Base-by-base conservation (phyloP, 305 asterid genomes). In the Solanum hybrid region DNA sequence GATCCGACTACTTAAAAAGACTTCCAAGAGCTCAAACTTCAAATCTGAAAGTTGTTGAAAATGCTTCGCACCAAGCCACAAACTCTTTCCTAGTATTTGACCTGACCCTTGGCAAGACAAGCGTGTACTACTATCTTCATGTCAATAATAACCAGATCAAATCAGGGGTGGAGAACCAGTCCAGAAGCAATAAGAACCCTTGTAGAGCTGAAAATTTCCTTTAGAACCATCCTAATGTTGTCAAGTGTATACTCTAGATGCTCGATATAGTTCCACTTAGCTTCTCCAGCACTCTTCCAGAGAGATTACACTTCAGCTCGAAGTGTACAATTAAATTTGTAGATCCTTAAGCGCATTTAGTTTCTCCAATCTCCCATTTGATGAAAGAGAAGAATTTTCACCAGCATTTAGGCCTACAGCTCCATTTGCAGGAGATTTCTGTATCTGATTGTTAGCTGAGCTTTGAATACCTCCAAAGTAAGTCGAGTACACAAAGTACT, bases 391-490 rank as follows among this genome's bases (percentile, higher is more conserved):
- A 11, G 69, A 79, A 64, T 85, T 78, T 78, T 89, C 91, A 89
- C 91, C 92, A 31, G 92, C 46, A 84, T 77, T 86, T 78, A 92
- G 66, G 91, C 27, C 90, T 91, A 87, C 84, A 42, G 89, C 90
- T 42, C 96, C 98, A 92, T 94, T 96, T 94, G 94, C 96, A 14
- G 94, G 85, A 42, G 77, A 91, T 87, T 89, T 90, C 88, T 88
- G 93, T 16, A 35, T 90, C 91, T 92, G 93, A 84, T 79, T 92
- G 93, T 87, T 46, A 87, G 93, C 89, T 84, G 99, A 96, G 93
- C 99, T 94, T 86, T 46, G 91, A 86, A 89, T 90, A 92, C 99
- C 99, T 91, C 91, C 98, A 71, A 98, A 98, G 92, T 96, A 96
- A 4, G 94, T 92, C 2, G 99, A 93, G 90, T 93, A 90, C 26